Base-by-base conservation (phyloP, 108 stramenopile genomes). In the Thalassiosira profunda region DNA sequence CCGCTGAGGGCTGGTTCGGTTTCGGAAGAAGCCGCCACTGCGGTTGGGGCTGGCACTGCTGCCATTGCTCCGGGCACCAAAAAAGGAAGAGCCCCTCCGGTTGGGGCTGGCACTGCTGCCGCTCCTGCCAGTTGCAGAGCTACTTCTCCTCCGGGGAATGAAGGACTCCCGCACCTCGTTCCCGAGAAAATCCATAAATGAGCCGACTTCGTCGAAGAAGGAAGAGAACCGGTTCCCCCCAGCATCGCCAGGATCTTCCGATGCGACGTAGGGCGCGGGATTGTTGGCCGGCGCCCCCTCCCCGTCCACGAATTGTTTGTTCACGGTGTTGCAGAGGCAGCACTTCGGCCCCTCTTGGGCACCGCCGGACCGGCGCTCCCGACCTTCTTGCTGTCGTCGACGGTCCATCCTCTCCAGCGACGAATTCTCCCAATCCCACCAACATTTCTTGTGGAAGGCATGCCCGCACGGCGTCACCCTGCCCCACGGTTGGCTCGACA, bases 381-480 rank as follows among this genome's bases (percentile, higher is more conserved):
- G 18, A 6, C 49, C 48, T 5, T 31, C 44, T n/a, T n/a, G n/a
- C 45, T 54, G 41, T 35, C 62, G 26, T 0, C 33, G 1, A 20
- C 60, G 33, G 18, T 68, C 60, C 9, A 69, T 17, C 34, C 67
- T 34, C 51, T 68, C 45, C 26, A 63, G 41, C 24, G 68, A 55
- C 2, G 67, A 31, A 70, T 69, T 55, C 48, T 77, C 76, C 76
- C 76, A 77, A 17, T 69, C 24, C 76, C 76, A 77, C 76, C 76
- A 77, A 49, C 76, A 69, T 24, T 54, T 35, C 58, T 70, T 69
- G 56, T 77, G 76, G 34, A 77, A 77, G 15, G 55, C 37, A 30
- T 77, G 76, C 20, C 57, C 46, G 55, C 76, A 77, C 5, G 76
- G 67, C 1, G 62, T 63, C 56, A 67, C 69, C 2, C 68, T 49